These are phyloP conservation scores for Isabelozyma heimii DNA, from an alignment of 805 yeast genomes.

Conservation along the genomic window DNA sequence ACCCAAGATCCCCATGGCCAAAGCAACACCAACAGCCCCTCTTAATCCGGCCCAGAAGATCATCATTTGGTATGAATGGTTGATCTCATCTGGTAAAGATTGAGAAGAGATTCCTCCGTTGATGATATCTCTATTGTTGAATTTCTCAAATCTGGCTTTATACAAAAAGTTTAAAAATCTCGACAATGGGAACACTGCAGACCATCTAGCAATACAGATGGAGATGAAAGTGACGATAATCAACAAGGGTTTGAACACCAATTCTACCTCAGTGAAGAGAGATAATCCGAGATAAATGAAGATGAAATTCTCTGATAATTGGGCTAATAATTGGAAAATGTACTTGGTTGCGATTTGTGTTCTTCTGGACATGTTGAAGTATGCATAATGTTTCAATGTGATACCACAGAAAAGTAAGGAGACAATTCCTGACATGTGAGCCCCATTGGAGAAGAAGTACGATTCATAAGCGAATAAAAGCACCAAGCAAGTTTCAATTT, in stretches of 20 bases:
- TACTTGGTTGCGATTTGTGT: constrained; percentile 96
- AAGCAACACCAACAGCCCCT: constrained; percentile 99
- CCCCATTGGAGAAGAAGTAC: constrained; percentile 96
- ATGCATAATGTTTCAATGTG: constrained; percentile 94
- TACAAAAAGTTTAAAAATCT: constrained; percentile 77
- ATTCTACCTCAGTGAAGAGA: constrained; percentile 91
- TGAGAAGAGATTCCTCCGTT: constrained; percentile 41
- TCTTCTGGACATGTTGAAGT: constrained; percentile 94
- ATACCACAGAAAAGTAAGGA: constrained; percentile 94
- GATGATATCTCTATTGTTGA: constrained; percentile 21
- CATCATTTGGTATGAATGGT: constrained; percentile 97
- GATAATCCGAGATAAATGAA: constrained; percentile 94
- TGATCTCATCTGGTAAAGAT: constrained; percentile 78
- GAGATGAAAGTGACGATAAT: constrained; percentile 88
- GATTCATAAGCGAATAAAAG: constrained; percentile 91
- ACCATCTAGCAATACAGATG: constrained; percentile 94
- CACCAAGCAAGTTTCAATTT: constrained; percentile 92
- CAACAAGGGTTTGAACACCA: constrained; percentile 89
- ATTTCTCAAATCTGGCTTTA: constrained; percentile 51
- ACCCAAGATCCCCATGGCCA: constrained; percentile 96
- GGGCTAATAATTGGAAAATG: constrained; percentile 90
- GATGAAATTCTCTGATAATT: constrained; percentile 93
- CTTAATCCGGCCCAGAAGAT: constrained; percentile 98
- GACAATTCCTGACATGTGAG: constrained; percentile 99
- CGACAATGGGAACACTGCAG: constrained; percentile 94